Evolutionary conservation across 2,329 filamentous ascomycete genomes (phyloP), one percentile per base, ranked within the genome.

Genomic region (Dryadomyces quercus-mongolicae): DNA sequence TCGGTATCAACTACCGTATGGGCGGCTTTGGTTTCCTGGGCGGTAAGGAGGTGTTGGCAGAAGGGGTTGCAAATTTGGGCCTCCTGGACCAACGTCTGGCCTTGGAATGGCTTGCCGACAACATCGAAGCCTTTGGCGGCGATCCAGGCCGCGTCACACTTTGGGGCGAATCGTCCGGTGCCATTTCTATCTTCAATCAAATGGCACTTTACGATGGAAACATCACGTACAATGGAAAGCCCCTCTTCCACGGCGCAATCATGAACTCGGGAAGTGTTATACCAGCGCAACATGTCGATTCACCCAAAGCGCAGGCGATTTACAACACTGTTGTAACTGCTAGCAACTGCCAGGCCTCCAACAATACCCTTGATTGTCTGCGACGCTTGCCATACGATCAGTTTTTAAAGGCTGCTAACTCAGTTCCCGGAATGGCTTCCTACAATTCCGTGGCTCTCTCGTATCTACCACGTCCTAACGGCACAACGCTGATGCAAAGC

Each of bases 91-190:
- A 91, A 62, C 75, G 85, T 38, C 73, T 86, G 59, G 86, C 78
- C 0, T 71, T 92, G 7, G 70, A 90, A 64, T 92, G 87, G 87
- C 78, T 88, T 1, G 81, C 84, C 8, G 85, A 88, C 61, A 88
- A 91, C 60, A 88, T 92, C 55, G 81, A 71, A 1, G 74, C 80
- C 0, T 94, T 93, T 63, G 88, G 88, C 10, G 88, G 88, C 15
- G 86, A 92, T 64, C 83, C 86, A 0, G 71, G 74, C n/a, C 86
- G 85, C 65, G 85, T 91, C 6, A 91, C 86, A 0, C 84, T 92
- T 56, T 89, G 84, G 83, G 87, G 87, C 25, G 82, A 91, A 64
- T 82, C 77, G 2, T 83, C 85, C 0, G 84, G 84, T 0, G 71
- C 81, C 15, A 88, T 90, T 58, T 89, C 85, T 0, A 85, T 88